Percentiles rank a stretch among this genome's conserved stretches.
Conservation (phyloP, 768 basidiomycete species). For the Mycena sanguinolenta region DNA sequence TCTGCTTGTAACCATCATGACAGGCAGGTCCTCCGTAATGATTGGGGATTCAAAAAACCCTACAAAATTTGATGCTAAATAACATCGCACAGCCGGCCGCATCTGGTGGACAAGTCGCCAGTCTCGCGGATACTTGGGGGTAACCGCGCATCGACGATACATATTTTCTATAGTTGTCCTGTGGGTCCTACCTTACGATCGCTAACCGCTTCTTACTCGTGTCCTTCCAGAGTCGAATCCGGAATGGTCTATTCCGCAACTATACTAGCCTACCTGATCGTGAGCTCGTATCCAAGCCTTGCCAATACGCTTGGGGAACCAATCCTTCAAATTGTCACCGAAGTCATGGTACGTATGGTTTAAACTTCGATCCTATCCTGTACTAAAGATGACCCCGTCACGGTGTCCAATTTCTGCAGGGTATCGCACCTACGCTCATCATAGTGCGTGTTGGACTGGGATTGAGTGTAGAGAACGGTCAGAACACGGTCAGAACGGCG, state of each 20-base stretch:
- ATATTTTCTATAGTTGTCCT: constrained; percentile 46
- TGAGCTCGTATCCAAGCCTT: neutral
- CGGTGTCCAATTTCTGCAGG: constrained; percentile 34
- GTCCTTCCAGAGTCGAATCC: constrained; percentile 45
- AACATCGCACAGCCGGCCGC: constrained; percentile 41
- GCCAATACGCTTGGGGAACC: constrained; percentile 3
- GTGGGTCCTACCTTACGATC: constrained; percentile 32
- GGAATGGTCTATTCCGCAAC: constrained; percentile 48
- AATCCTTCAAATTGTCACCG: constrained; percentile 40
- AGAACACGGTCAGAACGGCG: neutral
- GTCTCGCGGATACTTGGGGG: constrained; percentile 43
- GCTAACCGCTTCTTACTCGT: no score
- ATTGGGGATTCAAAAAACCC: no score
- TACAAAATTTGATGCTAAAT: constrained; percentile 1
- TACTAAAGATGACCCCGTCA: no score
- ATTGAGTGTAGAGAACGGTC: constrained; percentile 20
- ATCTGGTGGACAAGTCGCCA: constrained; percentile 49
- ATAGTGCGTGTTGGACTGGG: constrained; percentile 49
- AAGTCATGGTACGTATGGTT: constrained; percentile 43
- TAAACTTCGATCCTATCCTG: neutral
- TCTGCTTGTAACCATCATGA: constrained; percentile 45
- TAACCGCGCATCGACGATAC: constrained; percentile 42
- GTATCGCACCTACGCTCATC: constrained; percentile 49
- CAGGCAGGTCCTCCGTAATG: constrained; percentile 38
- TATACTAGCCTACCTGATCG: constrained; percentile 42